Conservation (phyloP, 1,284 basidiomycete genomes). For the Schizopora paradoxa region DNA sequence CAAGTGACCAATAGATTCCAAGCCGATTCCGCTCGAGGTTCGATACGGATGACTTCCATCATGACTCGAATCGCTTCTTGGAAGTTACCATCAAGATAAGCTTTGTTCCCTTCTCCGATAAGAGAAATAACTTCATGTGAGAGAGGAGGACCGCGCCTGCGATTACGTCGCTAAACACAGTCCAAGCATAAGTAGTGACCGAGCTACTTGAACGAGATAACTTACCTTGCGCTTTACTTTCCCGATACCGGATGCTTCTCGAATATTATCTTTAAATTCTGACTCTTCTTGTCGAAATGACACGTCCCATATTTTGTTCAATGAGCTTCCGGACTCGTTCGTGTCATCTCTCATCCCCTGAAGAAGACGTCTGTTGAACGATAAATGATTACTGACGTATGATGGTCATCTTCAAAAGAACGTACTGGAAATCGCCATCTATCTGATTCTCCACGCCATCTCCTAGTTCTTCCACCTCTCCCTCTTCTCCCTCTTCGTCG, state of each 20-base stretch:
- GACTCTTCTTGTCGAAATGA: constrained; percentile 58
- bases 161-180: constrained; percentile 30
- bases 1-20: constrained; percentile 87
- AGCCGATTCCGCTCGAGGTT: constrained; percentile 78
- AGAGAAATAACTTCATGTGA: constrained; percentile 79
- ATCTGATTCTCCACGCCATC: constrained; percentile 18
- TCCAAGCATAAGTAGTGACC: neutral
- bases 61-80: constrained; percentile 73
- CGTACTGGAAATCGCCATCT: constrained; percentile 28
- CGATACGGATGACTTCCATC: constrained; percentile 90
- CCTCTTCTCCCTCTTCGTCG: constrained; percentile 36
- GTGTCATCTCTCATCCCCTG: constrained; percentile 47
- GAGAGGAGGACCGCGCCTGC: constrained; percentile 47
- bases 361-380: constrained; percentile 63
- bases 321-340: constrained; percentile 39
- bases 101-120: constrained; percentile 84
- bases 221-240: constrained; percentile 27
- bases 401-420: neutral
- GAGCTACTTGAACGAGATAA: constrained; percentile 23
- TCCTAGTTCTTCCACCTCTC: constrained; percentile 26
- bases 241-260: constrained; percentile 68
- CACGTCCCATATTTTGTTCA: constrained; percentile 60
- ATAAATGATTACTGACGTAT: neutral
- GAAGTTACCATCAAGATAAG: constrained; percentile 72
- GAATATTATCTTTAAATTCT: constrained; percentile 64